phyloP scores from a whole-genome alignment of 495 filamentous ascomycete species.

The Sporormia fimetaria region DNA sequence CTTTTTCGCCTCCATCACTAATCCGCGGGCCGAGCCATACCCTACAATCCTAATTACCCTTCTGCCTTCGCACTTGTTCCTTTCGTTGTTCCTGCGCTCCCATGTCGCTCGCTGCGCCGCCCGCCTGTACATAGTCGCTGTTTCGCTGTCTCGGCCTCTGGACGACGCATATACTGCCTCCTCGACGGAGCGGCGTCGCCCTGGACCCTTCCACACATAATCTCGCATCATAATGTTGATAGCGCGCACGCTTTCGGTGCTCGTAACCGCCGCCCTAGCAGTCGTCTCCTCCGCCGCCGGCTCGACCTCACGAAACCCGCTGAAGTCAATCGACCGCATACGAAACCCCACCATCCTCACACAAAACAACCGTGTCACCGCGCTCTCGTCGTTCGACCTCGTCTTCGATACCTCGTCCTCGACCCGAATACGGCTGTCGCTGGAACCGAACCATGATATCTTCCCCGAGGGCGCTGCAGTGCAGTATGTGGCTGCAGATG shows the following conservation, averaged over 20 bases:
- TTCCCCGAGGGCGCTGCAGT: constrained; percentile 64
- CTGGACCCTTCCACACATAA: neutral
- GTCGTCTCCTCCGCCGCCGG: constrained; percentile 39
- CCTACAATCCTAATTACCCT: no score
- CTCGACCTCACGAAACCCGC: constrained; percentile 63
- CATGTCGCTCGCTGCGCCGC: constrained; percentile 19
- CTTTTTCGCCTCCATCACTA: no score
- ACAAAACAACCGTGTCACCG: constrained; percentile 64
- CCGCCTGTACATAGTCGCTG: neutral
- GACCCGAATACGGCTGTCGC: constrained; percentile 57
- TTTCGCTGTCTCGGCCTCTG: neutral
- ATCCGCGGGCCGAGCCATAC: no score
- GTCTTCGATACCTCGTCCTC: constrained; percentile 62
- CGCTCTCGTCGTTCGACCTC: constrained; percentile 70
- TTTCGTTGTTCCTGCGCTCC: no score
- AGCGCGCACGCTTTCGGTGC: no score
- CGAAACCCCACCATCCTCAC: constrained; percentile 70
- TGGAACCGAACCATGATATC: constrained; percentile 90
- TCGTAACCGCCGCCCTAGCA: neutral
- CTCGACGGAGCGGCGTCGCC: constrained; percentile 14
- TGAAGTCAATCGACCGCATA: constrained; percentile 60
- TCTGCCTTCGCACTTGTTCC: no score
- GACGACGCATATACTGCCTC: constrained; percentile 6
- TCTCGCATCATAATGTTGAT: constrained; percentile 13
- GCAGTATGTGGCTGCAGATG: constrained; percentile 58